phyloP scores from a whole-genome alignment of 2,329 filamentous ascomycete species.

The Diaporthe sp. region DNA sequence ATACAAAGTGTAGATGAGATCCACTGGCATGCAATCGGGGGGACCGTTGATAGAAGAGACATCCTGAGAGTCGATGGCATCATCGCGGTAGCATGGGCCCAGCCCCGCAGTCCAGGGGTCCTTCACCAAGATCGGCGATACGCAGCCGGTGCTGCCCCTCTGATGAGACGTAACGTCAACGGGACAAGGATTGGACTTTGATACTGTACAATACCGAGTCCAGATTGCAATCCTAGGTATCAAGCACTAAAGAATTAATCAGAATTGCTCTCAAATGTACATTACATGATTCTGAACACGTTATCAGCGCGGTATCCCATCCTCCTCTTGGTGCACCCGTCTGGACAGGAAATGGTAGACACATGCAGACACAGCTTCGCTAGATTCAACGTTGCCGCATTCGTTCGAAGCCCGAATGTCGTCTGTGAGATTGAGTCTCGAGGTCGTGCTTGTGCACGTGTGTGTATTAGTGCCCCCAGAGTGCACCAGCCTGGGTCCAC shows the following conservation, averaged over 20 bases:
- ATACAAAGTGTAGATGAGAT: not conserved
- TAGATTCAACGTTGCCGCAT: no score
- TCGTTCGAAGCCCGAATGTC: no score
- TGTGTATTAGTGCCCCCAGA: no score
- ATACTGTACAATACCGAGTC: not conserved
- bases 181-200: not conserved
- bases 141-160: not conserved
- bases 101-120: constrained; percentile 21
- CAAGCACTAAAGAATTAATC: not conserved
- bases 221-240: not conserved
- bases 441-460: no score
- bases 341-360: no score
- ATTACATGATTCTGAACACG: not conserved
- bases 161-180: not conserved
- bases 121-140: constrained; percentile 5
- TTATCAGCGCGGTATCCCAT: not conserved
- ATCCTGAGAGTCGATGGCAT: constrained; percentile 18
- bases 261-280: not conserved
- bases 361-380: no score
- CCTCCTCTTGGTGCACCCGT: not conserved
- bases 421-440: no score
- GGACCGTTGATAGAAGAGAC: not conserved
- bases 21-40: no score
- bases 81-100: constrained; percentile 18
- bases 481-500: no score